phyloP scores from a whole-genome alignment of 2,329 filamentous ascomycete genomes.

The Nemania diffusa region DNA sequence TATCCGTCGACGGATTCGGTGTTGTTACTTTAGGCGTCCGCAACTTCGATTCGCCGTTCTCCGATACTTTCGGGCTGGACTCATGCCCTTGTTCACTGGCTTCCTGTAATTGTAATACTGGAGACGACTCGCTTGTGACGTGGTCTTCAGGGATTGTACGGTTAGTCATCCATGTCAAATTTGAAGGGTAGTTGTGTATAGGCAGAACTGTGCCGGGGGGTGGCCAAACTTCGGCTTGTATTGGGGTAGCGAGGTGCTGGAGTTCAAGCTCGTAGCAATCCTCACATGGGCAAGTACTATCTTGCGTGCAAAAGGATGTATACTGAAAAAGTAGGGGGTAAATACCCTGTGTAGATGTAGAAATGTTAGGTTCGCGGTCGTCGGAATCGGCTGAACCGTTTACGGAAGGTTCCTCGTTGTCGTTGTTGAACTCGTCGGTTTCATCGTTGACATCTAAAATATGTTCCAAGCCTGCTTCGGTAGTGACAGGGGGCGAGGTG shows the following conservation, averaged over 20 bases:
- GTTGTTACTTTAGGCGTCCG: slow-evolving; percentile 28
- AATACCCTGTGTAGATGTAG: slow-evolving; percentile 47
- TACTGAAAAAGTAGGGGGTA: slow-evolving; percentile 23
- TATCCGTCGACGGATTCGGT: slow-evolving; percentile 42
- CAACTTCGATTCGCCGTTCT: slow-evolving; percentile 25
- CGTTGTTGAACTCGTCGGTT: slow-evolving; percentile 22
- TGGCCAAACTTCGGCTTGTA: slow-evolving; percentile 19
- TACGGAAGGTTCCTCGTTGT: slow-evolving; percentile 15
- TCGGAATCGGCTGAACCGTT: slow-evolving; percentile 37
- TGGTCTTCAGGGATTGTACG: slow-evolving; percentile 38
- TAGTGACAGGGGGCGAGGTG: slow-evolving; percentile 15
- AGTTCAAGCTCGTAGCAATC: slow-evolving; percentile 36
- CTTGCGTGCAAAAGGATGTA: slow-evolving; percentile 11
- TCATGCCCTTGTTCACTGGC: slow-evolving; percentile 18
- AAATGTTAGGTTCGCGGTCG: slow-evolving; percentile 43
- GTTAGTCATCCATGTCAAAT: slow-evolving; percentile 38
- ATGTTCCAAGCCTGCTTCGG: slow-evolving; percentile 12
- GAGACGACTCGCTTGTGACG: slow-evolving; percentile 29
- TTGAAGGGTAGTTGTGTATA: slow-evolving; percentile 15
- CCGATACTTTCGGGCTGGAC: slow-evolving; percentile 2
- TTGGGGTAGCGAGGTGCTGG: slow-evolving; percentile 22
- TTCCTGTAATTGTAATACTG: slow-evolving; percentile 24
- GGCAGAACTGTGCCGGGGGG: slow-evolving; percentile 19
- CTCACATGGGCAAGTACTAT: slow-evolving; percentile 30
- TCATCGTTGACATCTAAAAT: slow-evolving; percentile 3